phyloP scores from a whole-genome alignment of 768 basidiomycete species.

The Rhodotorula taiwanensis region DNA sequence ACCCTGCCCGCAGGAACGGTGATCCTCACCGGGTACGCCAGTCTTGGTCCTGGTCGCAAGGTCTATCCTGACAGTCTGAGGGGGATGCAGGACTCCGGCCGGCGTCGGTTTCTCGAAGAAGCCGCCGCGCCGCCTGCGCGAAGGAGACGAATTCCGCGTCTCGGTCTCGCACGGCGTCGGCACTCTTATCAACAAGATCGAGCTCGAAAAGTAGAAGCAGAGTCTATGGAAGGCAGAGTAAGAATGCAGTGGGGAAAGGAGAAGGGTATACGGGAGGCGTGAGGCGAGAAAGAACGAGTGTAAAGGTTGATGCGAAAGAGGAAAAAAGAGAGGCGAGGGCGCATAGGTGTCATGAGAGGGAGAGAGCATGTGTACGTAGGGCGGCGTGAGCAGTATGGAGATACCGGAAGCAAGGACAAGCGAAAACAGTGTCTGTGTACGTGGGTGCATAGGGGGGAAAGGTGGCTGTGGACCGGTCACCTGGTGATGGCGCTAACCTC shows the following conservation, averaged over 20 bases:
- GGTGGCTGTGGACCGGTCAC: neutral
- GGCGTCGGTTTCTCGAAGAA: conserved; percentile 36
- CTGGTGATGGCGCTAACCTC: too few species aligned
- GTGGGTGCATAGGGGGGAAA: neutral
- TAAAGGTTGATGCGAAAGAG: too few species aligned
- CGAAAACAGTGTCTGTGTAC: neutral
- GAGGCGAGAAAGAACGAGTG: too few species aligned
- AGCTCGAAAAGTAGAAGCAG: conserved; percentile 39
- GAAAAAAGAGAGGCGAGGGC: neutral
- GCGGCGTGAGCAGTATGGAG: neutral
- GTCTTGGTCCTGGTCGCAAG: neutral
- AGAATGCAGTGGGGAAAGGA: neutral
- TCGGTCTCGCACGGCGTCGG: conserved; percentile 39
- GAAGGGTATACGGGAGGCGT: neutral
- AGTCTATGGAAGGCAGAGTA: neutral
- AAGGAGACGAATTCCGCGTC: conserved; percentile 42
- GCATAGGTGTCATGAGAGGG: neutral
- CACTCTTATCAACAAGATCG: conserved; percentile 45
- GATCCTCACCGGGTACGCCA: conserved; percentile 45
- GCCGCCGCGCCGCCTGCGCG: conserved; percentile 35
- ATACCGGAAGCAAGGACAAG: neutral
- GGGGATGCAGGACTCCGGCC: conserved; percentile 36
- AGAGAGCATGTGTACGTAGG: too few species aligned
- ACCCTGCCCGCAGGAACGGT: conserved; percentile 45
- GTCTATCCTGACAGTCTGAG: neutral